Conservation (phyloP, 148 eudicot species). For the Heliosperma pusillum region DNA sequence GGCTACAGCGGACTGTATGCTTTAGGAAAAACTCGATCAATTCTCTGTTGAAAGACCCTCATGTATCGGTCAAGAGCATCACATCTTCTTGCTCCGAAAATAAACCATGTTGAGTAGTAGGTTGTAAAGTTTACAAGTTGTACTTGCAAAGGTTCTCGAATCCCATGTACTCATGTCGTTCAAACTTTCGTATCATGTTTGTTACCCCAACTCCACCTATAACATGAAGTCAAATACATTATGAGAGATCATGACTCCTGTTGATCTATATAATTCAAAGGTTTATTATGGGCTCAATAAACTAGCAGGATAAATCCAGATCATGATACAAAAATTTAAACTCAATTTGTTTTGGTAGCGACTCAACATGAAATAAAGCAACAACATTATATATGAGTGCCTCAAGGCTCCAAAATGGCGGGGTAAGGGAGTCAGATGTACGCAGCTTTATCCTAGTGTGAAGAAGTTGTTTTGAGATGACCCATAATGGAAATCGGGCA, state of each 20-base stretch:
- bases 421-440: too few relatives aligned
- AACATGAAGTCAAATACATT: background rate
- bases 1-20: background rate
- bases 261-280: too few relatives aligned
- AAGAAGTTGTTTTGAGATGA: too few relatives aligned
- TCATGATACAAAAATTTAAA: background rate
- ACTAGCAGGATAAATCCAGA: background rate
- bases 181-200: constrained; percentile 67
- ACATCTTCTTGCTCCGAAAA: background rate
- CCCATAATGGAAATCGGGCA: too few relatives aligned
- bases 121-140: constrained; percentile 34
- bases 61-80: background rate
- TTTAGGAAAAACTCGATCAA: background rate
- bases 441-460: too few relatives aligned
- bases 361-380: too few relatives aligned
- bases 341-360: background rate
- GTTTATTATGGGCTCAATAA: background rate
- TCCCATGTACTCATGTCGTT: constrained; percentile 76
- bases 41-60: background rate
- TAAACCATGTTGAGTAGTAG: background rate
- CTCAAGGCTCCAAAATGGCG: too few relatives aligned
- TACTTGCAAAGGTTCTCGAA: constrained; percentile 87
- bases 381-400: too few relatives aligned
- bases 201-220: constrained; percentile 80
- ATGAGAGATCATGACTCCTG: too few relatives aligned